Base-by-base conservation (phyloP, 495 filamentous ascomycete genomes). In the Chlorociboria aeruginascens region DNA sequence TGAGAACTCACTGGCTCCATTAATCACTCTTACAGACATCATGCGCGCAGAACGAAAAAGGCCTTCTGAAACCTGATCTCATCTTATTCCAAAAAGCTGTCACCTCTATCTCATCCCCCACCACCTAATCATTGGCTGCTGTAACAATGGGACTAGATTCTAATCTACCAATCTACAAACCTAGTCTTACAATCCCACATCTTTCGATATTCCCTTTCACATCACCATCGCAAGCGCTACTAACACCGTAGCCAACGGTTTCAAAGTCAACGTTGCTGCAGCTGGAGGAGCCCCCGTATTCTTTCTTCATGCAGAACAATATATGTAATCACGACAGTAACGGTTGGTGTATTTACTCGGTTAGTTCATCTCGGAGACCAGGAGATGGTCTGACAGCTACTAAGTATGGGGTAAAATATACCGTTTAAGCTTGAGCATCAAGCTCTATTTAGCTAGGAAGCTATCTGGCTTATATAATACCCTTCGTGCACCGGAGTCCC, bases 121-220 rank as follows among this genome's bases (percentile, higher is more conserved):
- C 61, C 13, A 0, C 13, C 13, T 10, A 40, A 31, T 84, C 83
- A 1, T 66, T 87, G 6, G 81, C 96, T 7, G 82, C 83, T 7
- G 81, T 98, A 8, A 86, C 88, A 32, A 95, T 95, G 86, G 92
- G 92, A 50, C 97, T 92, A 6, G 89, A 95, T 68, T 92, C 85
- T 34, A 92, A 98, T 63, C 77, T 95, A 13, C 80, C 81, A 32
- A 78, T 84, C 10, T 76, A 97, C 12, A 75, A 78, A 17, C 78
- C 83, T 1, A 86, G 84, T 12, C 69, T 93, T 34, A 78, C 85
- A 50, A 73, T 95, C 33, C 74, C 33, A 68, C 75, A 29, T 74
- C 80, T 32, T 84, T 98, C 56, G 69, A 71, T 12, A 82, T 97
- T 38, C 79, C 86, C 9, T 85, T 78, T 58, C 75, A 79, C 14